phyloP scores from a whole-genome alignment of 345 rosid genomes.

The Sonneratia caseolaris region DNA sequence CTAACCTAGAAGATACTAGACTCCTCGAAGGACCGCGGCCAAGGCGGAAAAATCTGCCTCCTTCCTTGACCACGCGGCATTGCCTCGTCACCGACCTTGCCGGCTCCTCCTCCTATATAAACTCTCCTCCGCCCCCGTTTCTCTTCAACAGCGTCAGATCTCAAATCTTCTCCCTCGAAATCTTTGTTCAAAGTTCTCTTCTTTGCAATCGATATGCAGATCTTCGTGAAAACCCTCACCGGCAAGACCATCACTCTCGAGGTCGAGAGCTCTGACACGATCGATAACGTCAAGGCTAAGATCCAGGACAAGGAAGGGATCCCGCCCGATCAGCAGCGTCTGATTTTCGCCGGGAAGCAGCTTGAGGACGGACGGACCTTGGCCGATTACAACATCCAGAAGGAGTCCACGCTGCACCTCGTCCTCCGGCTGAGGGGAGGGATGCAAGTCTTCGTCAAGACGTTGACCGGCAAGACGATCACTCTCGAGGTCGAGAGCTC shows the following conservation, averaged over 20 bases:
- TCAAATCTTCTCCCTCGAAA: background rate
- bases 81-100: background rate
- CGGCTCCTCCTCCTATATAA: slow-evolving; percentile 6
- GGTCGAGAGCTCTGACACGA: no score
- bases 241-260: no score
- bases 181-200: background rate
- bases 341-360: no score
- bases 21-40: background rate
- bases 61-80: background rate
- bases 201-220: slow-evolving; percentile 7
- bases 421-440: no score
- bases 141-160: background rate
- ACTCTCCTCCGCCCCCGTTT: background rate
- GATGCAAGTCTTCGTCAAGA: slow-evolving; percentile 4
- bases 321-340: no score
- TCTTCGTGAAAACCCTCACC: slow-evolving; percentile 4
- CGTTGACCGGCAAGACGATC: slow-evolving; percentile 12
- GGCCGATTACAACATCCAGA: no score
- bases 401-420: no score
- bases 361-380: no score
- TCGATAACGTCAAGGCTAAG: no score
- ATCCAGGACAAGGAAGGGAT: no score
- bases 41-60: background rate
- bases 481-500: slow-evolving; percentile 14
- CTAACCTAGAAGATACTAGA: background rate